phyloP scores from a whole-genome alignment of 768 basidiomycete genomes.

The Peribolospora baueri region DNA sequence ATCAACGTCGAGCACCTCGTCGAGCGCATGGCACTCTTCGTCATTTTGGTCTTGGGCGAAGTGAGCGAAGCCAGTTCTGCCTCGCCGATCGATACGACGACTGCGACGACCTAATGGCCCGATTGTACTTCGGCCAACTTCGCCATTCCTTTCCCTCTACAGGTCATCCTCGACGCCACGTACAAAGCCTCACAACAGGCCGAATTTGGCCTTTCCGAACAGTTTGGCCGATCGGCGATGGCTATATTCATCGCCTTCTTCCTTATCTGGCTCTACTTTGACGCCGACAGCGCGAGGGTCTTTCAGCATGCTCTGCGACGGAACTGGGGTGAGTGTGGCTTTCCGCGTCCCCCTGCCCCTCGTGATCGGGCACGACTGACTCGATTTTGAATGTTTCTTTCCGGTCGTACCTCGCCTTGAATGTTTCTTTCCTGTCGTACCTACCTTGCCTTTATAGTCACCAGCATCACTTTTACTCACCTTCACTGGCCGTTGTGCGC shows the following conservation, averaged over 20 bases:
- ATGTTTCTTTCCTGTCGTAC: neutral
- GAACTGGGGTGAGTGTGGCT: neutral
- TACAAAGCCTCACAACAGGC: no score
- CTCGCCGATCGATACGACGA: no score
- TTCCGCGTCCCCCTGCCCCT: neutral
- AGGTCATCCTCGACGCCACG: no score
- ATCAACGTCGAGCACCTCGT: conserved; percentile 1
- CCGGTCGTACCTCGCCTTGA: neutral
- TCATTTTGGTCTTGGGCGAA: conserved; percentile 1
- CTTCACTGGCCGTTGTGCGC: conserved; percentile 16
- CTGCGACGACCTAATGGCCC: no score
- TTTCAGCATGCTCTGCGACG: conserved; percentile 5
- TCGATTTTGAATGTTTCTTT: neutral
- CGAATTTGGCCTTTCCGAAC: no score
- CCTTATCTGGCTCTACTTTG: conserved; percentile 6
- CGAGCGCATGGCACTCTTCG: neutral
- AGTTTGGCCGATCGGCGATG: conserved; percentile 2
- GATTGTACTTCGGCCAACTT: no score
- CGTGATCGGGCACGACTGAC: no score
- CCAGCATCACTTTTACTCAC: conserved; percentile 5
- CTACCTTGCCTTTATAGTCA: neutral
- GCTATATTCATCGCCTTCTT: conserved; percentile 6
- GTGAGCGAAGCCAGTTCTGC: neutral
- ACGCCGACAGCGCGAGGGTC: neutral
- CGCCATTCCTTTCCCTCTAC: no score